Conservation (phyloP, 2,329 filamentous ascomycete genomes). For the Phialophora verrucosa region DNA sequence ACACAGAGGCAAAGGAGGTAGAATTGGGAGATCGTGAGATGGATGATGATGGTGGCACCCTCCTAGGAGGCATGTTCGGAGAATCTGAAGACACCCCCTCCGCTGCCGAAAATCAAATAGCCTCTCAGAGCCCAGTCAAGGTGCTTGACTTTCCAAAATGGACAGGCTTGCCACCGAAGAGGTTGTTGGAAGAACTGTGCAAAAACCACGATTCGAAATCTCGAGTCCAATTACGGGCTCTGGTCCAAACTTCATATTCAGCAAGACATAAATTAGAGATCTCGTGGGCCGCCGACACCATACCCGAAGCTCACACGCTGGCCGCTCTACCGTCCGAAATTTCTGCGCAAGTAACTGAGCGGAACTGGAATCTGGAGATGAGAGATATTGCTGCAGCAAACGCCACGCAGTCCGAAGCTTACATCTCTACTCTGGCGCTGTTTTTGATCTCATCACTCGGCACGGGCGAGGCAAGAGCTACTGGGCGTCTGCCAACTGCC, state of each 20-base stretch:
- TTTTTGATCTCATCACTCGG: slow-evolving; percentile 81
- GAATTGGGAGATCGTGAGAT: slow-evolving; percentile 28
- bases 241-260: slow-evolving; percentile 76
- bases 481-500: slow-evolving; percentile 73
- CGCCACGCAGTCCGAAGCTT: slow-evolving; percentile 81
- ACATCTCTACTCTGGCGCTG: slow-evolving; percentile 78
- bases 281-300: slow-evolving; percentile 71
- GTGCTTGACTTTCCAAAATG: slow-evolving; percentile 86
- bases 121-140: slow-evolving; percentile 59
- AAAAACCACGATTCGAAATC: slow-evolving; percentile 73
- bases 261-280: slow-evolving; percentile 77
- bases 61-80: slow-evolving; percentile 65
- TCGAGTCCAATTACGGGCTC: slow-evolving; percentile 68
- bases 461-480: slow-evolving; percentile 83
- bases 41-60: slow-evolving; percentile 49
- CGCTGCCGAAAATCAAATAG: slow-evolving; percentile 2
- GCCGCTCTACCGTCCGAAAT: slow-evolving; percentile 50
- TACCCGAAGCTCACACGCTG: slow-evolving; percentile 60
- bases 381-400: slow-evolving; percentile 74
- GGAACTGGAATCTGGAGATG: slow-evolving; percentile 72
- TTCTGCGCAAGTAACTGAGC: slow-evolving; percentile 52
- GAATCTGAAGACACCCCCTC: slow-evolving; percentile 43
- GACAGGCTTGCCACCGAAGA: slow-evolving; percentile 75
- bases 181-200: slow-evolving; percentile 85
- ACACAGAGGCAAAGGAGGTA: slow-evolving; percentile 46